Evolutionary conservation across 306 rosid genomes (phyloP).

Genomic region (Malus sieversii): DNA sequence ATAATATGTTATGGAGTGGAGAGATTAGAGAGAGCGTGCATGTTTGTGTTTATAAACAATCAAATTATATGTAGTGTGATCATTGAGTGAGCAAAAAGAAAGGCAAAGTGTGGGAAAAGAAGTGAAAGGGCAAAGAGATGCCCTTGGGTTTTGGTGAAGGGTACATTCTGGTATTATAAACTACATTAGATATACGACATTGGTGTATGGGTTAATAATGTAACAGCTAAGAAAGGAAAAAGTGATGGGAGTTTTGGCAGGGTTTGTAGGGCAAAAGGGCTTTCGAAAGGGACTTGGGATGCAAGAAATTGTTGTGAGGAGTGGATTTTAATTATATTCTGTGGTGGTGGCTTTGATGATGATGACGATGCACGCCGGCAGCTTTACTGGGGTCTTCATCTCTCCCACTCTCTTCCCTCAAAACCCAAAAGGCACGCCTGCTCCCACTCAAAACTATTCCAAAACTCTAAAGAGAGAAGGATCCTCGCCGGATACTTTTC

Average conservation of each 20-base stretch:
- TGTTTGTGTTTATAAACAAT: not conserved
- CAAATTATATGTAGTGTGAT: not conserved
- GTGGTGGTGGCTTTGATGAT: slow-evolving; percentile 69
- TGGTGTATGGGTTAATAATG: slow-evolving; percentile 7
- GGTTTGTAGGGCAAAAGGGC: slow-evolving; percentile 30
- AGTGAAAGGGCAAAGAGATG: slow-evolving; percentile 37
- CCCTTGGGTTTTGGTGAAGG: slow-evolving; percentile 64
- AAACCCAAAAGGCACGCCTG: slow-evolving; percentile 74
- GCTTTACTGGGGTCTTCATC: slow-evolving; percentile 48
- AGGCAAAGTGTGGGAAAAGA: slow-evolving; percentile 16
- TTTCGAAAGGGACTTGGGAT: slow-evolving; percentile 34
- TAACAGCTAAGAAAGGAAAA: slow-evolving; percentile 28
- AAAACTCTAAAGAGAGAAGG: not conserved
- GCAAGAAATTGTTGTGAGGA: slow-evolving; percentile 35
- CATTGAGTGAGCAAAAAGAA: not conserved
- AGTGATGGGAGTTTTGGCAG: slow-evolving; percentile 53
- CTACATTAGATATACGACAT: slow-evolving; percentile 20
- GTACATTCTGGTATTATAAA: slow-evolving; percentile 38
- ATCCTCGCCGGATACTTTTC: too few relatives aligned
- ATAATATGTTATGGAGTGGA: not conserved
- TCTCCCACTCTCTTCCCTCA: slow-evolving; percentile 16
- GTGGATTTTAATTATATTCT: slow-evolving; percentile 26
- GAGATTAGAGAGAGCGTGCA: slow-evolving; percentile 1
- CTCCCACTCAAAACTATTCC: slow-evolving; percentile 56
- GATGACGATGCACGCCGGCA: slow-evolving; percentile 86